Evolutionary conservation across 2,329 filamentous ascomycete species (phyloP), one percentile per base, ranked within the genome.

Genomic region (Arthrinium puccinioides): DNA sequence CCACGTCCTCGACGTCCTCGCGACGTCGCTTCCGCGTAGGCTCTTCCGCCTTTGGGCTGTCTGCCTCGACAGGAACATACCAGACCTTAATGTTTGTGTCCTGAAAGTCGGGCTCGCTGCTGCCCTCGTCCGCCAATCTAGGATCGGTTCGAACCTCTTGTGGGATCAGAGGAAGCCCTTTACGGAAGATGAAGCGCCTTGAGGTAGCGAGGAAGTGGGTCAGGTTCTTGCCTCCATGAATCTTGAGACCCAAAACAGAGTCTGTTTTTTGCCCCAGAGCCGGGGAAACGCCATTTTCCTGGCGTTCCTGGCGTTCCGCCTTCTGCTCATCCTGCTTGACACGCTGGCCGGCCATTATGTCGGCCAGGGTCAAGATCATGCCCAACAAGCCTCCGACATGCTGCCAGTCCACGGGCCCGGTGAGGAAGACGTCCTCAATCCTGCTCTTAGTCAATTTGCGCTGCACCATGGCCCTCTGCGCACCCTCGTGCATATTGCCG

Each of bases 171-270:
- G 83, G 82, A 55, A 94, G 72, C 1, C 86, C 82, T 49, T 86
- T 88, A 25, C 92, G 76, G 51, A 96, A 90, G 34, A 97, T 78
- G 59, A 95, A 95, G 21, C 81, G 70, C 31, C 92, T 76, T 13
- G 84, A 82, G 1, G 88, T 86, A n/a, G 87, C 89, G 39, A 98
- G 61, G 6, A 78, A 72, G 53, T 96, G 83, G 31, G 79, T 75
- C 38, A 97, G 61, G 55, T 97, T 97, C 36, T 79, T 78, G 5
- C 82, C 79, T 4, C 86, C 89, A 55, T 94, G 84, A 10, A 97
- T 67, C n/a, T 72, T 74, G 41, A 88, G 53, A 11, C 55, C 49
- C 19, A 53, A 47, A 4, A 42, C 25, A 11, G 42, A 39, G 15
- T 46, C 33, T 9, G 36, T n/a, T n/a, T n/a, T n/a, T n/a, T n/a